phyloP scores from a whole-genome alignment of 2,329 filamentous ascomycete species.

The Sodiomyces alkalinus region DNA sequence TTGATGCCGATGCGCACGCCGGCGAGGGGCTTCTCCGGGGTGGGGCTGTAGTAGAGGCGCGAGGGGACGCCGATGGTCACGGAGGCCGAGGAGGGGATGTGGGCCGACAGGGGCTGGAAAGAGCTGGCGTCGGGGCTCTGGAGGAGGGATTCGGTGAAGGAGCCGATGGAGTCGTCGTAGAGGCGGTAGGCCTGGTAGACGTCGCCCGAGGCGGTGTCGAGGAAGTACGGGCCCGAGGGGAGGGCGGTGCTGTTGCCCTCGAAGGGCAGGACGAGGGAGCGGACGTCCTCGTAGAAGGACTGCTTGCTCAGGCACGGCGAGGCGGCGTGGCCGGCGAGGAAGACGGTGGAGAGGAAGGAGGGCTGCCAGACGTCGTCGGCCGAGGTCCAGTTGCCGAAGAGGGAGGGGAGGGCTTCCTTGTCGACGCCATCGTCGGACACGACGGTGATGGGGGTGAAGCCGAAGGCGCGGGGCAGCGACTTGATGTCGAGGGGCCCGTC shows the following conservation, averaged over 20 bases:
- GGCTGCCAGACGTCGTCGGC: conserved; percentile 14
- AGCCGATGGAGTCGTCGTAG: conserved; percentile 18
- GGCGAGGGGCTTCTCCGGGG: conserved; percentile 37
- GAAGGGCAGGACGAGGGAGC: conserved; percentile 10
- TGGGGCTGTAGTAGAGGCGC: conserved; percentile 40
- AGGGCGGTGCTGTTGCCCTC: conserved; percentile 7
- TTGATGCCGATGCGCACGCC: conserved; percentile 48
- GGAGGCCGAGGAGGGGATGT: conserved; percentile 12
- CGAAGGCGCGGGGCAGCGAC: conserved; percentile 12
- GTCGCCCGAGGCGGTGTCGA: conserved; percentile 15
- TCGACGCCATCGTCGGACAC: conserved; percentile 11
- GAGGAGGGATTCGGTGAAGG: conserved; percentile 17
- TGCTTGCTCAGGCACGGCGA: conserved; percentile 6
- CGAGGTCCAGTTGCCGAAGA: conserved; percentile 16
- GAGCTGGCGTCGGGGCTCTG: conserved; percentile 15
- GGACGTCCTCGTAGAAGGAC: conserved; percentile 3
- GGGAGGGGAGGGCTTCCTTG: conserved; percentile 7
- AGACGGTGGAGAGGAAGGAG: conserved; percentile 10
- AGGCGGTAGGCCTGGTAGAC: conserved; percentile 19
- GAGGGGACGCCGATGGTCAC: conserved; percentile 37
- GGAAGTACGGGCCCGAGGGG: conserved; percentile 21
- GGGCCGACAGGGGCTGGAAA: conserved; percentile 19
- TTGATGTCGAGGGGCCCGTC: conserved; percentile 5
- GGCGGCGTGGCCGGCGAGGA: conserved; percentile 9
- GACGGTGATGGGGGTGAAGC: conserved; percentile 19